Evolutionary conservation across 2,329 filamentous ascomycete genomes (phyloP).

Genomic region (Diaporthe destruens): DNA sequence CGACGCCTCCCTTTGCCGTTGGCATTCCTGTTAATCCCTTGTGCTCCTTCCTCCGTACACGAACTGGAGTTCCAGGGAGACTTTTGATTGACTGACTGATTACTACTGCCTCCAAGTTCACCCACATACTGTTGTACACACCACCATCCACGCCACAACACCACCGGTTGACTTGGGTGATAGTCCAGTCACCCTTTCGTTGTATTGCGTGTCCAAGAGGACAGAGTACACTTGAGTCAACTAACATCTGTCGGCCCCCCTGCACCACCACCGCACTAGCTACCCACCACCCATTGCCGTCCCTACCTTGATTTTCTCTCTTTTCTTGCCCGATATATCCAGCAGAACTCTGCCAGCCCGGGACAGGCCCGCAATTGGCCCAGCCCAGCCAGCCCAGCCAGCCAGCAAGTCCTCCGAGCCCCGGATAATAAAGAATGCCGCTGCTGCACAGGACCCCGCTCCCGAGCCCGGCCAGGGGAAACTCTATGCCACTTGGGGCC

Average conservation of each 20-base stretch:
- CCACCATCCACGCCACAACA: not conserved
- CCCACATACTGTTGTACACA: not conserved
- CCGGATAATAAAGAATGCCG: constrained; percentile 13
- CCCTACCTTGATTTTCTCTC: not conserved
- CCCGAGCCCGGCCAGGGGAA: constrained; percentile 3
- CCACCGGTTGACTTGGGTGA: not conserved
- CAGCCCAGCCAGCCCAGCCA: not conserved
- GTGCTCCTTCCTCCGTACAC: not conserved
- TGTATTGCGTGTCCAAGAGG: not conserved
- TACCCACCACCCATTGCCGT: not conserved
- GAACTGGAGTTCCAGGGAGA: not conserved
- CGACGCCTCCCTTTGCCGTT: not conserved
- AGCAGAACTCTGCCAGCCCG: not conserved
- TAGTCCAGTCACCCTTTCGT: too few species aligned
- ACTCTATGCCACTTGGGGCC: constrained; percentile 11
- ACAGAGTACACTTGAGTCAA: not conserved
- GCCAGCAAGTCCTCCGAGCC: not conserved
- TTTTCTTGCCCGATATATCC: not conserved
- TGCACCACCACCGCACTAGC: not conserved
- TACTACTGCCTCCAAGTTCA: not conserved
- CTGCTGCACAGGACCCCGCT: constrained; percentile 17
- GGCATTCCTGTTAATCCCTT: not conserved
- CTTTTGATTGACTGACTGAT: not conserved
- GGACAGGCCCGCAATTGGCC: not conserved
- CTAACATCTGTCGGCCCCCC: not conserved